These are phyloP conservation scores for Metschnikowia gruessii DNA, from an alignment of 805 yeast species.

Conservation along the genomic window DNA sequence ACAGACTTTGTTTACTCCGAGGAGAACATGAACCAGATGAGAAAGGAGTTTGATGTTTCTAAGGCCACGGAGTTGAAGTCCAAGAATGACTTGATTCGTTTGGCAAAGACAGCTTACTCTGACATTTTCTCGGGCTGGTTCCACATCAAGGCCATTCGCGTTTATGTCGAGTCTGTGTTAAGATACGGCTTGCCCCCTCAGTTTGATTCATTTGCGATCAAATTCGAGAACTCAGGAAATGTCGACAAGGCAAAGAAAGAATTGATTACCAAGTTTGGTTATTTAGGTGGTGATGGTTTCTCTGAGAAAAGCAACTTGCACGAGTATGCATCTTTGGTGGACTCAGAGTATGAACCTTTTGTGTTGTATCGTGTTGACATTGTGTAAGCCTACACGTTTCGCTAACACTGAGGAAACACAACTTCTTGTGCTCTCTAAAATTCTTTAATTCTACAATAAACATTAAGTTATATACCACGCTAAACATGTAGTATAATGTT, in stretches of 20 bases:
- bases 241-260: slow-evolving; percentile 62
- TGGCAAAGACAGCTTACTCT: slow-evolving; percentile 84
- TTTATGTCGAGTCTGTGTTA: slow-evolving; percentile 88
- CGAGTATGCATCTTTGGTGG: slow-evolving; percentile 90
- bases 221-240: slow-evolving; percentile 40
- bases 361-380: slow-evolving; percentile 64
- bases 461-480: neutral
- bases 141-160: slow-evolving; percentile 82
- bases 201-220: slow-evolving; percentile 55
- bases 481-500: neutral
- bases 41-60: slow-evolving; percentile 76
- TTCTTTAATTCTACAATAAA: slow-evolving; percentile 6
- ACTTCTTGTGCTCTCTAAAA: neutral
- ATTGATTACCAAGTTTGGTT: slow-evolving; percentile 74
- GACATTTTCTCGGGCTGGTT: slow-evolving; percentile 86
- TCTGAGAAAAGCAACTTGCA: slow-evolving; percentile 65
- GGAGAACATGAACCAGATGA: slow-evolving; percentile 64
- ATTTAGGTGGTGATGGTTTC: slow-evolving; percentile 88
- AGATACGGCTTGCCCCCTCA: slow-evolving; percentile 97
- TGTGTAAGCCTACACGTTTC: slow-evolving; percentile 20
- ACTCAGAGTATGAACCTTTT: slow-evolving; percentile 94
- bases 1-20: slow-evolving; percentile 82
- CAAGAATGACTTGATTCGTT: slow-evolving; percentile 73
- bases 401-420: neutral
- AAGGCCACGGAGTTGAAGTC: slow-evolving; percentile 69